These are phyloP conservation scores for Sphaerulina musiva DNA, from an alignment of 2,329 filamentous ascomycete genomes.

Conservation along the genomic window DNA sequence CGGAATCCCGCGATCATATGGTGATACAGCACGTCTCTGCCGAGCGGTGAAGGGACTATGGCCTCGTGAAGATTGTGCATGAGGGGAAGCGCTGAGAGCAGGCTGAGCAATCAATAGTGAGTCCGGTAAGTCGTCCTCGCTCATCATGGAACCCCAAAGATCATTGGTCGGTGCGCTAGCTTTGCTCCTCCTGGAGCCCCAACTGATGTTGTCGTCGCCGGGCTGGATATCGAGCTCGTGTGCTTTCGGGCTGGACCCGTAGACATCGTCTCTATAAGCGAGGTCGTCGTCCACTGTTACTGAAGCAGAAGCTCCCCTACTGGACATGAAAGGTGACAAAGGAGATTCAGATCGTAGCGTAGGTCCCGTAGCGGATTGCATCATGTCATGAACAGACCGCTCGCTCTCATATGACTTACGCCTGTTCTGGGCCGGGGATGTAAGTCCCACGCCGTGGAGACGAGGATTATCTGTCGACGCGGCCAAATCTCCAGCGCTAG, in stretches of 20 bases:
- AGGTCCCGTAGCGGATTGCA: slow-evolving; percentile 9
- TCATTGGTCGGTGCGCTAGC: slow-evolving; percentile 23
- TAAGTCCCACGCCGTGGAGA: not conserved
- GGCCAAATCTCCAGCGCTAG: not conserved
- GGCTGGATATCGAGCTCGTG: slow-evolving; percentile 30
- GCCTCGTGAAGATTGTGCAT: slow-evolving; percentile 15
- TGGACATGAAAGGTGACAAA: not conserved
- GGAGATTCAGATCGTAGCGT: not conserved
- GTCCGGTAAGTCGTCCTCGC: slow-evolving; percentile 29
- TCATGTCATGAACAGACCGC: not conserved
- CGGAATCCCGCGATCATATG: slow-evolving; percentile 21
- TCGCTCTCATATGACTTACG: not conserved
- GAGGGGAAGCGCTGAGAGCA: slow-evolving; percentile 13
- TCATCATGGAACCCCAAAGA: slow-evolving; percentile 31
- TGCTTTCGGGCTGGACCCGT: slow-evolving; percentile 8
- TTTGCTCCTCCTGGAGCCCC: slow-evolving; percentile 31
- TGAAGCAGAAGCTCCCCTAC: not conserved
- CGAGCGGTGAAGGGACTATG: slow-evolving; percentile 18
- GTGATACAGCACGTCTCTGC: slow-evolving; percentile 22
- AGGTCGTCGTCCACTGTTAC: slow-evolving; percentile 36
- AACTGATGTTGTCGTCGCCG: slow-evolving; percentile 36
- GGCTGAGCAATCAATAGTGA: slow-evolving; percentile 23
- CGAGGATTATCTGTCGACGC: not conserved
- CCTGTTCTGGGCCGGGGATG: not conserved
- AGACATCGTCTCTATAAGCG: slow-evolving; percentile 34